Percentiles rank a stretch among this genome's conserved stretches.
These are phyloP conservation scores for Pseudocercospora fijiensis DNA, from an alignment of 2,329 filamentous ascomycete genomes.

Conservation along the genomic window DNA sequence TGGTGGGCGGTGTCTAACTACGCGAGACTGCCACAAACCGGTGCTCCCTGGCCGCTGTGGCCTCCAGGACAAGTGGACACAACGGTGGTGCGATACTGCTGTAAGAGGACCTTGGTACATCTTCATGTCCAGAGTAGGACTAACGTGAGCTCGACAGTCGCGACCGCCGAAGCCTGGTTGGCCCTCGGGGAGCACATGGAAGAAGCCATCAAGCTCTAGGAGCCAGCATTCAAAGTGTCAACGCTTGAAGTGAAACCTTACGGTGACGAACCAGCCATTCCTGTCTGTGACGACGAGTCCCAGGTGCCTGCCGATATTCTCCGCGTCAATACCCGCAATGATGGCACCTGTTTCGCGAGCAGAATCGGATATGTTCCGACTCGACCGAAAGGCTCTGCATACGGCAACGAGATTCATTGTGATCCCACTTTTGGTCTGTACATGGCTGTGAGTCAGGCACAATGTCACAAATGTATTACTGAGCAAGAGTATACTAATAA, in stretches of 20 bases:
- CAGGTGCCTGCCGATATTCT: neutral
- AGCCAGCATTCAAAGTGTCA: neutral
- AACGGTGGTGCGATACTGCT: neutral
- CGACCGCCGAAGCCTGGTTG: neutral
- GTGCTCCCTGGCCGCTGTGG: neutral
- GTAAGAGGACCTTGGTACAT: neutral
- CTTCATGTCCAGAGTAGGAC: neutral
- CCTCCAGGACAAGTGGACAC: neutral
- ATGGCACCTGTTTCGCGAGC: too few relatives aligned
- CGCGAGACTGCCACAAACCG: too few relatives aligned
- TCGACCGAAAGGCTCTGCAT: too few relatives aligned
- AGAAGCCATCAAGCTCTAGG: neutral
- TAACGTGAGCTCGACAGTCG: neutral
- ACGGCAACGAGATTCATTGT: too few relatives aligned
- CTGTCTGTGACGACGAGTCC: too few relatives aligned
- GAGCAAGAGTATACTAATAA: too few relatives aligned
- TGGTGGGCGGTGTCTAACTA: neutral
- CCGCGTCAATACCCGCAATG: too few relatives aligned
- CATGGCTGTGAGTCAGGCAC: too few relatives aligned
- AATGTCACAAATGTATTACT: neutral
- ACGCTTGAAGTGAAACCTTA: too few relatives aligned
- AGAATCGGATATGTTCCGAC: neutral
- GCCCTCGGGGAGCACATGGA: neutral
- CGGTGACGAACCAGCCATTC: too few relatives aligned
- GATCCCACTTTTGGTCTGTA: too few relatives aligned